Conservation (phyloP, 306 rosid species). For the Medicago lupulina region DNA sequence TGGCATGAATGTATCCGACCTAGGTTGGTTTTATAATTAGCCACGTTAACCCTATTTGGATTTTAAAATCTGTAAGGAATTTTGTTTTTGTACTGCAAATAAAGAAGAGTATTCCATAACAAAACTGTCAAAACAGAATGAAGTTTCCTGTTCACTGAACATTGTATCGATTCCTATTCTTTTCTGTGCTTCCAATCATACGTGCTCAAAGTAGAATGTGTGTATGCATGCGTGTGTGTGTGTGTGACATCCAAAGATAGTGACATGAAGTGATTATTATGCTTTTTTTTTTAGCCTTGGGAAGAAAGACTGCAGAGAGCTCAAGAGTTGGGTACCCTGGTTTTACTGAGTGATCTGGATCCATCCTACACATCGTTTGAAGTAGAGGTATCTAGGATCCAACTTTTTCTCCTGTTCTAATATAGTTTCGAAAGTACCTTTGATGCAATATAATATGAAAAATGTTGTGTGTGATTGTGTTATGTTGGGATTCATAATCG, state of each 20-base stretch:
- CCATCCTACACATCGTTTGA: conserved; percentile 59
- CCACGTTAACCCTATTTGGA: no score
- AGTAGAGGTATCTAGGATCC: conserved; percentile 55
- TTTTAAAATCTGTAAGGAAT: not conserved
- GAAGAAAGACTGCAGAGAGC: conserved; percentile 56
- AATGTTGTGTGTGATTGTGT: not conserved
- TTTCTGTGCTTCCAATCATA: conserved; percentile 18
- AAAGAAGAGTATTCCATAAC: not conserved
- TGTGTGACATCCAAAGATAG: not conserved
- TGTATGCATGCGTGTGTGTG: not conserved
- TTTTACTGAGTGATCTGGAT: conserved; percentile 66
- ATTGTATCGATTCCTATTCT: not conserved
- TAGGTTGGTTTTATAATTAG: no score
- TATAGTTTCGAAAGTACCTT: not conserved
- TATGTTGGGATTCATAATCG: not conserved
- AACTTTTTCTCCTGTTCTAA: not conserved
- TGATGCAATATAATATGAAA: not conserved
- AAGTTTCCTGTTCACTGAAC: conserved; percentile 15
- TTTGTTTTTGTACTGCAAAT: not conserved
- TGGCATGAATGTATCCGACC: no score
- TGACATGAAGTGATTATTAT: conserved; percentile 2
- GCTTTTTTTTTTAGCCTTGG: conserved; percentile 56
- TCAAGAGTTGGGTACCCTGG: conserved; percentile 51
- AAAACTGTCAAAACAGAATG: conserved; percentile 6
- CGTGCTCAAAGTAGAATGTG: not conserved